Base-by-base conservation (phyloP, 2,329 filamentous ascomycete genomes). In the Calonectria hongkongensis region DNA sequence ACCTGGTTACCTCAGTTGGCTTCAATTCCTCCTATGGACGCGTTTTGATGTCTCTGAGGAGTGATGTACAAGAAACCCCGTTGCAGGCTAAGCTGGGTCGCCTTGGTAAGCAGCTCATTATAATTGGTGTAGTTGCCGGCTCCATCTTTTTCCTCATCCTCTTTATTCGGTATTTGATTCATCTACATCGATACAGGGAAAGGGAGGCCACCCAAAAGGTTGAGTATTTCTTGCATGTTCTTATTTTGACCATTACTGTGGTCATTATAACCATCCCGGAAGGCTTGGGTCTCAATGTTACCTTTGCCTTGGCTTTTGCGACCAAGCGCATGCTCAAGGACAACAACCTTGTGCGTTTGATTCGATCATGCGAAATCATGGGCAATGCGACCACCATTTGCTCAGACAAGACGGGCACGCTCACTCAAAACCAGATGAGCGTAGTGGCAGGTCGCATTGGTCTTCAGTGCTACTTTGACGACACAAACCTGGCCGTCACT, bases 71-170 rank as follows among this genome's bases (percentile, higher is more conserved):
- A 80, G 93, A 94, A 28, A 96, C 94, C 1, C 94, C 94, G 4
- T 73, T 96, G 9, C 94, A 96, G 82, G 92, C 90, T 3, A 96
- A 95, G 83, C 86, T 96, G 71, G 95, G 95, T 76, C 88, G 92
- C 4, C 87, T 96, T 21, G 94, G 94, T 8, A 94, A 95, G 78
- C 94, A 95, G 79, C 95, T 96, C 70, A 86, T 86, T 28, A 82
- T 84, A 1, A 83, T 86, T 68, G 85, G 86, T 10, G 79, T 79
- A 25, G 74, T 84, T 48, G 87, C 82, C n/a, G 86, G 85, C 41
- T 74, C 82, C 27, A 76, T 87, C 45, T 86, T 87, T 77, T 86
- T 87, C 70, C 70, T 86, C 12, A 78, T 86, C 33, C 79, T 86
- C 3, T 84, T 86, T 36, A 83, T 87, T 58, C 84, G 82, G 4